phyloP scores from a whole-genome alignment of 2,329 filamentous ascomycete species.

The Trichoderma sp. region DNA sequence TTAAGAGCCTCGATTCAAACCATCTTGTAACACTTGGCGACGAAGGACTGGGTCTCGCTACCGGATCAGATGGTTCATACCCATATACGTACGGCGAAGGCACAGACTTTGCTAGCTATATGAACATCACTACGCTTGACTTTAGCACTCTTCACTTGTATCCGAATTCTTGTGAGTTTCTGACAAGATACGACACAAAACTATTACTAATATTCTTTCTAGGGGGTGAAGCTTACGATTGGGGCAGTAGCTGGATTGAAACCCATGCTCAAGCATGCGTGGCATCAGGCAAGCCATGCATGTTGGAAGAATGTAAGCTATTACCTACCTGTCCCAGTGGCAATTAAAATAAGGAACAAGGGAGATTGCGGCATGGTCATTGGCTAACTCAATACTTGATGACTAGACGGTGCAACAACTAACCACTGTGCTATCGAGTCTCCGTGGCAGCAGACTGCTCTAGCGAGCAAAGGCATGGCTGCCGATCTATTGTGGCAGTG shows the following conservation, averaged over 20 bases:
- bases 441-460: slow-evolving; percentile 46
- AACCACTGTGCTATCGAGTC: slow-evolving; percentile 47
- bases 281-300: slow-evolving; percentile 35
- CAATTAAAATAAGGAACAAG: neutral
- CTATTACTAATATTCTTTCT: neutral
- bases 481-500: slow-evolving; percentile 46
- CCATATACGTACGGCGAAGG: slow-evolving; percentile 55
- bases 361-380: neutral
- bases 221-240: slow-evolving; percentile 28
- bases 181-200: slow-evolving; percentile 26
- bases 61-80: slow-evolving; percentile 49
- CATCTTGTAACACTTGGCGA: slow-evolving; percentile 68
- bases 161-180: slow-evolving; percentile 34
- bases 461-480: slow-evolving; percentile 37
- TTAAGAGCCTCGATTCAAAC: slow-evolving; percentile 62
- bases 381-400: neutral
- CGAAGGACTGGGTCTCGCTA: slow-evolving; percentile 50
- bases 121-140: slow-evolving; percentile 55
- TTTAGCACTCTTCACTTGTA: slow-evolving; percentile 43
- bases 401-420: slow-evolving; percentile 31
- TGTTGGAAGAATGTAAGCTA: slow-evolving; percentile 39
- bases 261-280: slow-evolving; percentile 35
- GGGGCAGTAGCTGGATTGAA: slow-evolving; percentile 29
- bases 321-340: too few relatives aligned
- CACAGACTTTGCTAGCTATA: slow-evolving; percentile 52